Evolutionary conservation across 2,329 filamentous ascomycete species (phyloP), one percentile per base, ranked within the genome.

Genomic region (Claviceps quebecensis): DNA sequence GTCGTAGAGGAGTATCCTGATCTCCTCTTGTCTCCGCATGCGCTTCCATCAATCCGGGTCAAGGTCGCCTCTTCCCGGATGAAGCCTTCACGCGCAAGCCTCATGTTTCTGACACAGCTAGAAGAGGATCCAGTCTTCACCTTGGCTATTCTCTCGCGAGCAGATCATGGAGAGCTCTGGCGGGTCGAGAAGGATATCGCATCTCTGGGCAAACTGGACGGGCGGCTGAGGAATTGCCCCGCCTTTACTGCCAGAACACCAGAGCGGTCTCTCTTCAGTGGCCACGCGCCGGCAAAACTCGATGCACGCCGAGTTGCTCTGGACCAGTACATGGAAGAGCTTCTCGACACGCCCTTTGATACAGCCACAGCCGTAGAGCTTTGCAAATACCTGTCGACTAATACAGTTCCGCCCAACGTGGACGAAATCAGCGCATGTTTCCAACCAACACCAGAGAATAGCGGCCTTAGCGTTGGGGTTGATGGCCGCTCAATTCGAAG

Each of bases 61-160:
- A 87, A 80, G 63, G 91, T 96, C 4, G 87, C 89, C 3, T 97
- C 93, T 4, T 97, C 93, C 22, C 83, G 93, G n/a, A 82, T 98
- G 73, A 89, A 87, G 62, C 93, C 91, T 14, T 95, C 91, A 0
- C 77, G 91, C 56, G 82, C 88, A 39, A 96, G 90, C 63, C 78
- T 93, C 58, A 72, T 95, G 60, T 86, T 83, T 2, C 72, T 89
- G 11, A 91, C 81, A 48, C 83, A 87, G 55, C 73, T 86, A 19
- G 90, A 96, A 53, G 91, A 95, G 62, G 90, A 96, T 59, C 88
- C 90, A 0, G 91, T 97, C 0, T 96, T 97, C 61, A 95, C 89
- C 0, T 72, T 98, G 50, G 90, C 89, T 17, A 72, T 98, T 38
- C 84, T 88, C 59, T 86, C 86, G 9, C 82, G 90, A 51, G 83